These are phyloP conservation scores for Helichrysum umbraculigerum DNA, from an alignment of 129 eudicot species.

Conservation along the genomic window DNA sequence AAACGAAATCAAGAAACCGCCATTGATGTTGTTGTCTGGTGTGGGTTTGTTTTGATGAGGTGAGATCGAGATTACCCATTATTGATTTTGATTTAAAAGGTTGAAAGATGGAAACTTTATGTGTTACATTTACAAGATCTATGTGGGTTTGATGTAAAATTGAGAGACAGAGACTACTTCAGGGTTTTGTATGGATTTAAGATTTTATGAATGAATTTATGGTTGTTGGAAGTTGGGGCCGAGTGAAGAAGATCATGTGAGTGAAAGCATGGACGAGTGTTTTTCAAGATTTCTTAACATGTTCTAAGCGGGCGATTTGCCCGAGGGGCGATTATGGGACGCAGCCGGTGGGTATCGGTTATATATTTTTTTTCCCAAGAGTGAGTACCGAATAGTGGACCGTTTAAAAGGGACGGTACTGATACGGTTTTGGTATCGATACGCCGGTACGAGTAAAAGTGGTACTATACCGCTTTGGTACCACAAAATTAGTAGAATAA, in stretches of 20 bases:
- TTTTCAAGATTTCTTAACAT: neutral
- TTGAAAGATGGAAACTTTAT: neutral
- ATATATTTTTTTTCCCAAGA: too few relatives aligned
- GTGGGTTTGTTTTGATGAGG: constrained; percentile 48
- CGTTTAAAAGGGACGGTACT: too few relatives aligned
- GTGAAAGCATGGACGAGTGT: neutral
- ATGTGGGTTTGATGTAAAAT: neutral
- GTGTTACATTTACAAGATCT: neutral
- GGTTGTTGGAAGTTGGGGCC: neutral
- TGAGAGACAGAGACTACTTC: neutral
- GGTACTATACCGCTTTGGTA: too few relatives aligned
- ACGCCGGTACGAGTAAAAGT: too few relatives aligned
- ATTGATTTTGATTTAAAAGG: neutral
- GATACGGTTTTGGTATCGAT: too few relatives aligned
- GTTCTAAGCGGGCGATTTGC: too few relatives aligned
- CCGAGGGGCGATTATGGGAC: too few relatives aligned
- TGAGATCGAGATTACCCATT: neutral
- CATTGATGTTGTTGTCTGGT: constrained; percentile 33
- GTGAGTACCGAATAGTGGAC: too few relatives aligned
- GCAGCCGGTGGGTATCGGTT: too few relatives aligned
- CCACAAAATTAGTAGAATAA: too few relatives aligned
- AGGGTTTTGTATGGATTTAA: neutral
- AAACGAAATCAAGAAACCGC: constrained; percentile 69
- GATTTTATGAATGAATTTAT: neutral
- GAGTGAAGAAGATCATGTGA: neutral